Conservation (phyloP, 495 filamentous ascomycete genomes). For the Chaetomium tenue region DNA sequence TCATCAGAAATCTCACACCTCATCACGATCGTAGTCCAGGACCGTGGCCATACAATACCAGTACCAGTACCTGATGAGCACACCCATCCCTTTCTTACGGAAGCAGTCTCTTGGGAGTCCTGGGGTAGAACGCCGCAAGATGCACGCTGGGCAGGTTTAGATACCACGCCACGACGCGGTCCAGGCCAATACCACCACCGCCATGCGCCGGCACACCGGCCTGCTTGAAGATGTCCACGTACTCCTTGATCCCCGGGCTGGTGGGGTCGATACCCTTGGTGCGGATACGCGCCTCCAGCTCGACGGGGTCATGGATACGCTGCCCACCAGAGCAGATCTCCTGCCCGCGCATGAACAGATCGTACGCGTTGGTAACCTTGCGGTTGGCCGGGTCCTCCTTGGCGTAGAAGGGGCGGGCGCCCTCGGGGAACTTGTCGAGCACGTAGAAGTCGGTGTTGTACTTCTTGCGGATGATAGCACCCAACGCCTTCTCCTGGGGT, state of each 20-base stretch:
- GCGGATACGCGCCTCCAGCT: slow-evolving; percentile 66
- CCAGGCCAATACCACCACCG: slow-evolving; percentile 82
- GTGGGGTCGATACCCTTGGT: slow-evolving; percentile 71
- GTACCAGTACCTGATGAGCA: neutral
- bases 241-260: slow-evolving; percentile 75
- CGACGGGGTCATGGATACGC: slow-evolving; percentile 71
- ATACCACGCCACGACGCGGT: slow-evolving; percentile 87
- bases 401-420: slow-evolving; percentile 85
- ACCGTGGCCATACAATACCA: neutral
- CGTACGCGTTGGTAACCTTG: slow-evolving; percentile 76
- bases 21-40: neutral
- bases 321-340: slow-evolving; percentile 75
- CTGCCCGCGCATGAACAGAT: slow-evolving; percentile 90
- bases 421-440: slow-evolving; percentile 85
- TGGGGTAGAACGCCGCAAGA: slow-evolving; percentile 72
- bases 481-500: slow-evolving; percentile 86
- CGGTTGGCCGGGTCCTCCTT: slow-evolving; percentile 69
- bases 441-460: slow-evolving; percentile 90
- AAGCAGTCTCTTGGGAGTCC: slow-evolving; percentile 78
- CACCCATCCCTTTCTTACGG: slow-evolving; percentile 47
- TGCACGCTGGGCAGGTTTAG: slow-evolving; percentile 79
- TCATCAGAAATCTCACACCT: neutral
- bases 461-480: slow-evolving; percentile 76
- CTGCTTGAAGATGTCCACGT: slow-evolving; percentile 75
- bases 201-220: slow-evolving; percentile 75